A percentile compares a stretch with the other conserved stretches of the same genome.
Evolutionary conservation across 2,329 filamentous ascomycete species (phyloP).

Genomic region (Alternaria infectoria): DNA sequence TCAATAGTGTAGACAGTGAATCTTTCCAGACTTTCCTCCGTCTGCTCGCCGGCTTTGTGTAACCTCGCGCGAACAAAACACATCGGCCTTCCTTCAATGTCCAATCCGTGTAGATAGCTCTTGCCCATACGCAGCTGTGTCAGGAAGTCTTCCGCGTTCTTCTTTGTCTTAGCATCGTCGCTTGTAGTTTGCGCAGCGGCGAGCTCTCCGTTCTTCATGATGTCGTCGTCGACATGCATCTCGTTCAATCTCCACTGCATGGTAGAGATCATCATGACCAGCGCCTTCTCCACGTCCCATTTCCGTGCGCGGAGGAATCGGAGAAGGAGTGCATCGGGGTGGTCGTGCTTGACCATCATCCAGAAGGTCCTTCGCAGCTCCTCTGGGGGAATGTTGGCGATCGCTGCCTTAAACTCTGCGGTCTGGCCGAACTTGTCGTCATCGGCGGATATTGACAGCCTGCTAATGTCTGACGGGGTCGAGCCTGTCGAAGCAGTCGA

Average conservation of each 20-base stretch:
- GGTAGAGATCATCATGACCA: slow-evolving; percentile 93
- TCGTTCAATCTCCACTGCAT: slow-evolving; percentile 88
- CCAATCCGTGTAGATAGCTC: slow-evolving; percentile 86
- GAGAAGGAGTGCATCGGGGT: slow-evolving; percentile 78
- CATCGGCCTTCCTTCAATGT: slow-evolving; percentile 84
- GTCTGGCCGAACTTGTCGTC: slow-evolving; percentile 95
- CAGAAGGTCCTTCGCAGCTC: slow-evolving; percentile 82
- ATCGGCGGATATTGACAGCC: slow-evolving; percentile 42
- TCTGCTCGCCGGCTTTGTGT: slow-evolving; percentile 83
- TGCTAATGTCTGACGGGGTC: slow-evolving; percentile 39
- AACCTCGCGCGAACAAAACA: slow-evolving; percentile 83
- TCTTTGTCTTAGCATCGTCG: slow-evolving; percentile 68
- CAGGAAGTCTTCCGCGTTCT: slow-evolving; percentile 77
- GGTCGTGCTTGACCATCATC: slow-evolving; percentile 93
- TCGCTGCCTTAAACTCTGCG: slow-evolving; percentile 82
- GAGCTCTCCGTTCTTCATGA: slow-evolving; percentile 61
- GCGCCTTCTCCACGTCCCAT: slow-evolving; percentile 92
- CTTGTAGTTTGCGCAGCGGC: slow-evolving; percentile 65
- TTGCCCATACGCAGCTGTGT: slow-evolving; percentile 87
- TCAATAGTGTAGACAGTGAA: slow-evolving; percentile 96
- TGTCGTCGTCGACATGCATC: slow-evolving; percentile 86
- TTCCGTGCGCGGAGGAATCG: slow-evolving; percentile 57
- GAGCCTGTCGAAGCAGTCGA: slow-evolving; percentile 29
- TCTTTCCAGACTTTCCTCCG: slow-evolving; percentile 78
- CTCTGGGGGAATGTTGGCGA: slow-evolving; percentile 78